Percentiles rank a stretch among this genome's conserved stretches.
Evolutionary conservation across 495 filamentous ascomycete species (phyloP).

Genomic region (Podospora comata): DNA sequence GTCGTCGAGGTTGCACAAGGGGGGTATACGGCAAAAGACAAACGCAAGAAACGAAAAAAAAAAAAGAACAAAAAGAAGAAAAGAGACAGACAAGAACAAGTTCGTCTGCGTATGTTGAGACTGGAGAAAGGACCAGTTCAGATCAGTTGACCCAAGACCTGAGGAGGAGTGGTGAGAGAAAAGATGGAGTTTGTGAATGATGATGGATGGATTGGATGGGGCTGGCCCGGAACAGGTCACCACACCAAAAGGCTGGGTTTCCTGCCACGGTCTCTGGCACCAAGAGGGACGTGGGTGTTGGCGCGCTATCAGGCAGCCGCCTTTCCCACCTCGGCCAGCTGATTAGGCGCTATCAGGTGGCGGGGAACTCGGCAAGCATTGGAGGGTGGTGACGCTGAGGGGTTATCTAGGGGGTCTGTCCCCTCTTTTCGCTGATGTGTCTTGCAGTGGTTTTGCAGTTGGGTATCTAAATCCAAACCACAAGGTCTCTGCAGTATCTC

Average conservation of each 20-base stretch:
- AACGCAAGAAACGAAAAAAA: not conserved
- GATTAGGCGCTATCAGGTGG: conserved; percentile 17
- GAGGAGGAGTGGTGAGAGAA: not conserved
- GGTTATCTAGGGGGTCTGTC: not conserved
- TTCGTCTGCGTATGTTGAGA: not conserved
- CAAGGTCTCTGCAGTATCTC: conserved; percentile 8
- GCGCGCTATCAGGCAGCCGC: conserved; percentile 10
- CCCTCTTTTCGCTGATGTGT: not conserved
- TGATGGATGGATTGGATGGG: conserved; percentile 7
- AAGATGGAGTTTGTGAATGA: conserved; percentile 2
- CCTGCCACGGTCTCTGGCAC: not conserved
- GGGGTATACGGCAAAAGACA: not conserved
- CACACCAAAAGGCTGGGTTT: not conserved
- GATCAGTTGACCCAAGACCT: not conserved
- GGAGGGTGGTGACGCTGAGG: not conserved
- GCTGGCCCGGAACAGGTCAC: conserved; percentile 12
- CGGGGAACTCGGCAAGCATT: conserved; percentile 6
- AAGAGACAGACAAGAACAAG: not conserved
- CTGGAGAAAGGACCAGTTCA: not conserved
- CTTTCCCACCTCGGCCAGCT: not conserved
- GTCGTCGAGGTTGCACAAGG: conserved; percentile 11
- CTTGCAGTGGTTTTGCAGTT: too few relatives aligned
- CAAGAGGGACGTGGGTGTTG: conserved; percentile 3
- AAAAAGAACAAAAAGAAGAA: not conserved
- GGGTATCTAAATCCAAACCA: not conserved